Percentiles rank a stretch among this genome's conserved stretches.
Conservation (phyloP, 2,329 filamentous ascomycete species). For the Aspergillus proliferans region DNA sequence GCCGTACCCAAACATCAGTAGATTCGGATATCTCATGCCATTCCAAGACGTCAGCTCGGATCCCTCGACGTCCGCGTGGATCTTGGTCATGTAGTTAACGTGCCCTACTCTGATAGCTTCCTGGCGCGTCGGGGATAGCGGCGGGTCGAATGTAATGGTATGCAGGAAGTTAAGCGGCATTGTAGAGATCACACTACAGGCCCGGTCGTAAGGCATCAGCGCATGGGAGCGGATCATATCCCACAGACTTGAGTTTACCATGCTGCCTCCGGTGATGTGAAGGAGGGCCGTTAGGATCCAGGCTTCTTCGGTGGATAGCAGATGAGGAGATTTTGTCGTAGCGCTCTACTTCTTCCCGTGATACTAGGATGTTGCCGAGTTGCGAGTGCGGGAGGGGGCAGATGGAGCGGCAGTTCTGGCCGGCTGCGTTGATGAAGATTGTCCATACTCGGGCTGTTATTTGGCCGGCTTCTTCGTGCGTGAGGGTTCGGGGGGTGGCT, state of each 20-base stretch:
- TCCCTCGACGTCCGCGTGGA: conserved; percentile 42
- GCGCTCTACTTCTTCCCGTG: conserved; percentile 6
- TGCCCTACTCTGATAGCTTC: conserved; percentile 29
- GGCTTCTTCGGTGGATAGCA: conserved; percentile 23
- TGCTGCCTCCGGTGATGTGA: conserved; percentile 19
- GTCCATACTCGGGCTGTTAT: no score
- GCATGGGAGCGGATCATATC: conserved; percentile 19
- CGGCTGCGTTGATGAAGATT: conserved; percentile 17
- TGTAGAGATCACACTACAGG: conserved; percentile 19
- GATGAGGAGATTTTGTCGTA: conserved; percentile 21
- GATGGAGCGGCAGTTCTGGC: conserved; percentile 15
- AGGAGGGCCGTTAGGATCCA: conserved; percentile 18
- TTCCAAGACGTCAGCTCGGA: conserved; percentile 40
- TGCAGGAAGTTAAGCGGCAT: conserved; percentile 18
- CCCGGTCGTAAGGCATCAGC: conserved; percentile 12
- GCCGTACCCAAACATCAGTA: conserved; percentile 39
- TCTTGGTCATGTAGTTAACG: conserved; percentile 43
- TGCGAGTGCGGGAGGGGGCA: conserved; percentile 18
- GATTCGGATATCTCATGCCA: conserved; percentile 41
- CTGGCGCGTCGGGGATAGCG: conserved; percentile 9
- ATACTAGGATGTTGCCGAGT: conserved; percentile 11
- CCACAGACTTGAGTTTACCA: conserved; percentile 16
- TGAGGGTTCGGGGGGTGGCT: no score
- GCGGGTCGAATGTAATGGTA: conserved; percentile 13
- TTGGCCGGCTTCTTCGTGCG: no score